Evolutionary conservation across 2,329 filamentous ascomycete genomes (phyloP).

Genomic region (Cercospora nicotianae): DNA sequence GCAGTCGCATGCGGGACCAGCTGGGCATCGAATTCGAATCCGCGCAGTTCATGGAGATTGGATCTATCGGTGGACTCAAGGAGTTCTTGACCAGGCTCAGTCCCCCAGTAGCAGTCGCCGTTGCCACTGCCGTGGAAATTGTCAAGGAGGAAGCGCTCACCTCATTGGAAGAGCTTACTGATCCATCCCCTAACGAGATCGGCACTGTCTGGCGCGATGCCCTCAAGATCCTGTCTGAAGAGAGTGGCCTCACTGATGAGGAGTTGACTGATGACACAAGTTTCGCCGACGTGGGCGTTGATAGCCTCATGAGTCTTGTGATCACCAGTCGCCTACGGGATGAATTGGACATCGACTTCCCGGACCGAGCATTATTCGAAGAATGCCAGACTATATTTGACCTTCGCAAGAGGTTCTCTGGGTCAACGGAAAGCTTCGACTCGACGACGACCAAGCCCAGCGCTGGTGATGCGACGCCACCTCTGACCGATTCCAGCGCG

Average conservation of each 20-base stretch:
- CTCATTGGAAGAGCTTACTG: not conserved
- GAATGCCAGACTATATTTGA: constrained; percentile 16
- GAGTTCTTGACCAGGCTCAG: constrained; percentile 8
- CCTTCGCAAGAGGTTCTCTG: constrained; percentile 4
- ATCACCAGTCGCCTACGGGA: constrained; percentile 32
- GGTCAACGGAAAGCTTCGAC: not conserved
- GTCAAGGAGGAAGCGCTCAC: constrained; percentile 1
- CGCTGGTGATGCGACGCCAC: not conserved
- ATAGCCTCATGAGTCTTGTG: constrained; percentile 35
- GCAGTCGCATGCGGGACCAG: constrained; percentile 31
- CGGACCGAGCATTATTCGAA: constrained; percentile 10
- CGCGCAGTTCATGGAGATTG: constrained; percentile 28
- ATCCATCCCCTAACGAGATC: not conserved
- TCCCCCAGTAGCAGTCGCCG: not conserved
- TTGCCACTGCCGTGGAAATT: constrained; percentile 4
- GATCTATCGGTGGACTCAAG: constrained; percentile 18
- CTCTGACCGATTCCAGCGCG: not conserved
- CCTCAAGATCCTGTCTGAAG: constrained; percentile 34
- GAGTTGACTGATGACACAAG: constrained; percentile 33
- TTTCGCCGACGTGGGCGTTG: constrained; percentile 36
- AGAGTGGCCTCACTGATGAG: constrained; percentile 33
- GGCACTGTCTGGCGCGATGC: constrained; percentile 3
- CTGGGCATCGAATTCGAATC: constrained; percentile 27
- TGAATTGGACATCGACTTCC: constrained; percentile 31
- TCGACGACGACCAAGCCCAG: not conserved